phyloP scores from a whole-genome alignment of 371 early-diverging fungal genomes.

The Mucor circinelloides region DNA sequence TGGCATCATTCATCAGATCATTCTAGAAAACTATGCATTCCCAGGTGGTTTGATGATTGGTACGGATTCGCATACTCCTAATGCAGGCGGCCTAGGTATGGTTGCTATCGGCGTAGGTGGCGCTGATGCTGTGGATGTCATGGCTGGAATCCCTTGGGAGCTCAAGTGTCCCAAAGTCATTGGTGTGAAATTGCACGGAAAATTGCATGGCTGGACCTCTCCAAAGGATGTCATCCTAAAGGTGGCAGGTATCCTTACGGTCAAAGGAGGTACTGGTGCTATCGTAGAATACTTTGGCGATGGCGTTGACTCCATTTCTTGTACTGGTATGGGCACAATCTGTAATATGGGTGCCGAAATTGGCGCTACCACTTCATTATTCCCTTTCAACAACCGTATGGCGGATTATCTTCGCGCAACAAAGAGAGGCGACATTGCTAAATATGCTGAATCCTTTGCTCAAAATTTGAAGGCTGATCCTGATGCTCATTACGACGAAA shows the following conservation, averaged over 20 bases:
- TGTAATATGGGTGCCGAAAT: constrained; percentile 99
- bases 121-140: constrained; percentile 97
- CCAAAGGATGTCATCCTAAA: constrained; percentile 93
- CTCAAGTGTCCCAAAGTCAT: constrained; percentile 93
- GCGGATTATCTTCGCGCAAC: constrained; percentile 85
- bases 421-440: constrained; percentile 74
- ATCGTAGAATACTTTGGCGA: constrained; percentile 97
- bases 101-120: constrained; percentile 97
- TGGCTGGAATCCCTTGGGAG: constrained; percentile 98
- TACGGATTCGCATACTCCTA: constrained; percentile 91
- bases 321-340: constrained; percentile 97
- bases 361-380: constrained; percentile 94
- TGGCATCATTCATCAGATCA: constrained; percentile 98
- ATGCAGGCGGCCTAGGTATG: constrained; percentile 94
- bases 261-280: constrained; percentile 91
- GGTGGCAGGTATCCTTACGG: constrained; percentile 91
- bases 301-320: constrained; percentile 88
- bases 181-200: constrained; percentile 89
- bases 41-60: constrained; percentile 98
- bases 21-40: constrained; percentile 97
- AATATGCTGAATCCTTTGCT: constrained; percentile 65
- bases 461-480: constrained; percentile 87
- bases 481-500: constrained; percentile 87
- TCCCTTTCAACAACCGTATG: constrained; percentile 92
- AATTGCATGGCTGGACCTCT: constrained; percentile 89